These are phyloP conservation scores for Anisodus tanguticus DNA, from an alignment of 257 asterid species.

Conservation along the genomic window DNA sequence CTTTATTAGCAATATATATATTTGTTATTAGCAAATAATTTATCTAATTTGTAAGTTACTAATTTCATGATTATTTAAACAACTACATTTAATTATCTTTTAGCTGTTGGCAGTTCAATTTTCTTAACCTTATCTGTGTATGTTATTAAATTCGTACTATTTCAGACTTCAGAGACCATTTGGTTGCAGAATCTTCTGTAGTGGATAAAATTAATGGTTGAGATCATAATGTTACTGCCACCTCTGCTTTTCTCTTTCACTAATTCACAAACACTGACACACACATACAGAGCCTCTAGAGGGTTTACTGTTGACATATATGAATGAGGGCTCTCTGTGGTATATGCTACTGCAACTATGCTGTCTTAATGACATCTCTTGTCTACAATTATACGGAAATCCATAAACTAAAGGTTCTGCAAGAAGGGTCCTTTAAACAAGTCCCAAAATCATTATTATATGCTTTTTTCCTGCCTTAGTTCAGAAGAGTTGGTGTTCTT, in stretches of 20 bases:
- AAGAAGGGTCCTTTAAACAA: neutral
- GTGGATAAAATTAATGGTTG: slow-evolving; percentile 49
- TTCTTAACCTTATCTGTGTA: no score
- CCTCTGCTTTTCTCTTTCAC: slow-evolving; percentile 30
- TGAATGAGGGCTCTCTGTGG: slow-evolving; percentile 51
- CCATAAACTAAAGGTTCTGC: slow-evolving; percentile 48
- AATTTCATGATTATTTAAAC: no score
- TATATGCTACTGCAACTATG: slow-evolving; percentile 24
- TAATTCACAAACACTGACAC: slow-evolving; percentile 26
- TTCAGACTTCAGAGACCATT: slow-evolving; percentile 84
- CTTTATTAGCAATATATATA: no score
- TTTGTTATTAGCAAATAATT: no score
- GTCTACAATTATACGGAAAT: slow-evolving; percentile 63
- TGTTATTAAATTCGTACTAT: slow-evolving; percentile 33
- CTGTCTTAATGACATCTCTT: slow-evolving; percentile 58
- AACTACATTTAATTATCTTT: no score
- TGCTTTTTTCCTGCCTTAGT: neutral
- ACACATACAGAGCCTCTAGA: neutral
- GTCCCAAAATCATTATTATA: neutral
- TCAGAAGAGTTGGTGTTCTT: neutral
- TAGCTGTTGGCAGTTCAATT: no score
- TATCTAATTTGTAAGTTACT: no score
- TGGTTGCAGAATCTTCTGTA: slow-evolving; percentile 78
- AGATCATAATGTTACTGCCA: slow-evolving; percentile 27
- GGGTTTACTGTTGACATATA: slow-evolving; percentile 31